phyloP scores from a whole-genome alignment of 208 protist genomes.

The Trypanosoma lewisi region DNA sequence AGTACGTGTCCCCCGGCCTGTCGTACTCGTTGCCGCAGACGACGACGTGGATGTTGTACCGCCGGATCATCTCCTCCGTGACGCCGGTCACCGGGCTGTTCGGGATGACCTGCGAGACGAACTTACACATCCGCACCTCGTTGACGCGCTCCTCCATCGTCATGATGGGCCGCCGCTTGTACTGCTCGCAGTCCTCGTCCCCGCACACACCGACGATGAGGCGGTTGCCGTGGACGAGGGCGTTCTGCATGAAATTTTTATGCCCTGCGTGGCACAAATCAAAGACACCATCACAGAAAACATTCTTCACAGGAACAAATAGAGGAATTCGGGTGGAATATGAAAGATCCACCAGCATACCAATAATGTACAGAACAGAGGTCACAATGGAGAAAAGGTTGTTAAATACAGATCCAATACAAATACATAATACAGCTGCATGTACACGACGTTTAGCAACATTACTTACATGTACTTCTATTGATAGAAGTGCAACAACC shows the following conservation, averaged over 20 bases:
- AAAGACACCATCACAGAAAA: slow-evolving; percentile 92
- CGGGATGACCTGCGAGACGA: slow-evolving; percentile 88
- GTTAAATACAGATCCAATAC: slow-evolving; percentile 85
- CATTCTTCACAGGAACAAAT: slow-evolving; percentile 88
- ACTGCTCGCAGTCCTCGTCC: slow-evolving; percentile 81
- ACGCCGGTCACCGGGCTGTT: slow-evolving; percentile 84
- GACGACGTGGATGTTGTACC: slow-evolving; percentile 92
- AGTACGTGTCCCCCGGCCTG: slow-evolving; percentile 84
- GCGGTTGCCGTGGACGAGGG: slow-evolving; percentile 84
- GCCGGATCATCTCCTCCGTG: slow-evolving; percentile 84
- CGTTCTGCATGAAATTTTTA: slow-evolving; percentile 85
- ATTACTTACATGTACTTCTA: slow-evolving; percentile 87
- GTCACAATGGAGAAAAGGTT: slow-evolving; percentile 69
- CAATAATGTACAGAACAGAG: slow-evolving; percentile 74
- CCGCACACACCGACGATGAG: slow-evolving; percentile 91
- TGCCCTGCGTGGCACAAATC: slow-evolving; percentile 92
- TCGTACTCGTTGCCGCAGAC: slow-evolving; percentile 92
- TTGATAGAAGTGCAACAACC: slow-evolving; percentile 79
- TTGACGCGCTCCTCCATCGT: slow-evolving; percentile 82
- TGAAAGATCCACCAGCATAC: slow-evolving; percentile 84
- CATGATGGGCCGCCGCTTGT: slow-evolving; percentile 93
- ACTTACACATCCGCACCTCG: slow-evolving; percentile 89
- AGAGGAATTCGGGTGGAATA: slow-evolving; percentile 87
- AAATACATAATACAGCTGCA: slow-evolving; percentile 79
- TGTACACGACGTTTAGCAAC: slow-evolving; percentile 83